phyloP scores from a whole-genome alignment of 2,329 filamentous ascomycete genomes.

The Claviceps spartinae region DNA sequence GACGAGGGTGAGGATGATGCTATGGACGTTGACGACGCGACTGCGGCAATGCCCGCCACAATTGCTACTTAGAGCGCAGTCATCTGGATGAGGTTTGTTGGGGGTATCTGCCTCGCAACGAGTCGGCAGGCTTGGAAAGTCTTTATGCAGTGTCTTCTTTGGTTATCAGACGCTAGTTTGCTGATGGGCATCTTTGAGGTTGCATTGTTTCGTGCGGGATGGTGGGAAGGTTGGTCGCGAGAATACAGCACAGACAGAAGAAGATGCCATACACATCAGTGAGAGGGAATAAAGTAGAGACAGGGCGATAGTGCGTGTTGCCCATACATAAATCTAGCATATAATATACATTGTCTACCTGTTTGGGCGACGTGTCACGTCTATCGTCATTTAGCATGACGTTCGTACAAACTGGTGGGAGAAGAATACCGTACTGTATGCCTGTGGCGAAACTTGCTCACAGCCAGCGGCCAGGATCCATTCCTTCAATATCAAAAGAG shows the following conservation, averaged over 20 bases:
- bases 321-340: background rate
- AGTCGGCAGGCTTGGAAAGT: background rate
- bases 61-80: constrained; percentile 18
- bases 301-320: background rate
- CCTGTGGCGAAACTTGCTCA: too few species aligned
- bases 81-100: background rate
- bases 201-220: background rate
- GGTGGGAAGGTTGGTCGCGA: background rate
- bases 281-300: background rate
- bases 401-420: too few species aligned
- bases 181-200: background rate
- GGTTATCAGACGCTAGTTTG: background rate
- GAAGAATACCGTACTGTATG: too few species aligned
- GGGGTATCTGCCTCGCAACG: background rate
- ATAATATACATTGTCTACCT: too few species aligned
- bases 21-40: constrained; percentile 35
- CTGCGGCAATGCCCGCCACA: constrained; percentile 21
- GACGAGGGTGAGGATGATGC: constrained; percentile 24
- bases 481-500: too few species aligned
- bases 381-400: too few species aligned
- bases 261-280: background rate
- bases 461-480: too few species aligned
- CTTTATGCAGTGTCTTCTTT: background rate
- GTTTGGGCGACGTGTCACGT: too few species aligned
- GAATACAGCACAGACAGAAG: background rate